Evolutionary conservation across 2,329 filamentous ascomycete species (phyloP).

Genomic region (Beauveria varroae): DNA sequence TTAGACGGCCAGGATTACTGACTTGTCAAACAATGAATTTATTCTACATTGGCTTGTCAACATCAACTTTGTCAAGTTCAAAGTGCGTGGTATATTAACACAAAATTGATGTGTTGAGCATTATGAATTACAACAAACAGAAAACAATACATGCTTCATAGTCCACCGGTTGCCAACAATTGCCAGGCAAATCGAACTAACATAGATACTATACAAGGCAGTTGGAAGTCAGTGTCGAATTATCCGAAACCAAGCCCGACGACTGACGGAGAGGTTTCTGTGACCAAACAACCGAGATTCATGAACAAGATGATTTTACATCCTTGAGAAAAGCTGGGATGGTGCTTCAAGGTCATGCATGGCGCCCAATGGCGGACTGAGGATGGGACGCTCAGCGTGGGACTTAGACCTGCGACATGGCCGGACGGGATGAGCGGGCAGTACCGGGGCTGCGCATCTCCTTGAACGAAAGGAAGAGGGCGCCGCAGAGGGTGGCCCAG

Average conservation of each 20-base stretch:
- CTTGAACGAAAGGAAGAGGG: conserved; percentile 47
- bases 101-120: background rate
- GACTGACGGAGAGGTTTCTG: background rate
- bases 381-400: background rate
- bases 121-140: background rate
- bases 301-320: background rate
- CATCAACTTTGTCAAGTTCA: background rate
- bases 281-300: background rate
- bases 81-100: conserved; percentile 2
- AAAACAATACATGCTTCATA: background rate
- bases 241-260: no score
- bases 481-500: conserved; percentile 53
- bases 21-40: background rate
- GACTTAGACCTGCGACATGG: conserved; percentile 46
- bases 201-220: background rate
- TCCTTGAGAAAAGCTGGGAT: background rate
- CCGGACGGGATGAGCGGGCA: conserved; percentile 36
- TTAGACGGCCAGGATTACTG: background rate
- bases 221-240: no score
- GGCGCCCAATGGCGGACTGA: background rate
- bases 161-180: no score
- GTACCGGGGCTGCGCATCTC: conserved; percentile 41
- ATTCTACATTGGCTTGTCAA: background rate
- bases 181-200: no score
- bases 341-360: background rate